phyloP scores from a whole-genome alignment of 2,329 filamentous ascomycete species.

The Ophiostoma sp. region DNA sequence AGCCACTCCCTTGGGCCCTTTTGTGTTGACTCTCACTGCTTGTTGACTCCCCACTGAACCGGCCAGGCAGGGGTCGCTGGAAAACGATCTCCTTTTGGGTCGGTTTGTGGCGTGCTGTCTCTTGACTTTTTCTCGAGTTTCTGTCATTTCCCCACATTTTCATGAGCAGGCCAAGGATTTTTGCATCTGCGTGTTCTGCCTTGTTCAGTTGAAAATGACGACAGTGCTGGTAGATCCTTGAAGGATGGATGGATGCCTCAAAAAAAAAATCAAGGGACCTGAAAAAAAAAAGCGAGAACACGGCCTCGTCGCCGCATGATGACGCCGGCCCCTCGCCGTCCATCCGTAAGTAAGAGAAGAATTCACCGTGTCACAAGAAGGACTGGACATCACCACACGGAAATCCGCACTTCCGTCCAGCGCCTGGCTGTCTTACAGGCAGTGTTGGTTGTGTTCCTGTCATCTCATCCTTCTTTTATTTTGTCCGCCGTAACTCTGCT shows the following conservation, averaged over 20 bases:
- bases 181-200: background rate
- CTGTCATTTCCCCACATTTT: constrained; percentile 1
- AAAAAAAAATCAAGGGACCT: background rate
- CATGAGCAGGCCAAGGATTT: background rate
- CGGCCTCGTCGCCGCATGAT: background rate
- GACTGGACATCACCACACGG: background rate
- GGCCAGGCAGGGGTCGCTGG: background rate
- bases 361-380: background rate
- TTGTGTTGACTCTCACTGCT: background rate
- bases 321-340: background rate
- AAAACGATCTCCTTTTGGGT: constrained; percentile 12
- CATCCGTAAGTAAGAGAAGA: background rate
- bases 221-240: background rate
- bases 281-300: background rate
- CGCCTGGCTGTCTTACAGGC: background rate
- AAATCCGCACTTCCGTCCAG: background rate
- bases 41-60: no score
- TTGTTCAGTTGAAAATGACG: constrained; percentile 5
- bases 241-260: background rate
- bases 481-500: background rate
- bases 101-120: background rate
- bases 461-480: background rate
- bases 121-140: background rate
- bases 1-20: background rate
- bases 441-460: background rate